These are phyloP conservation scores for Chlorella sp. DNA, from an alignment of 139 green algal genomes.

Conservation along the genomic window DNA sequence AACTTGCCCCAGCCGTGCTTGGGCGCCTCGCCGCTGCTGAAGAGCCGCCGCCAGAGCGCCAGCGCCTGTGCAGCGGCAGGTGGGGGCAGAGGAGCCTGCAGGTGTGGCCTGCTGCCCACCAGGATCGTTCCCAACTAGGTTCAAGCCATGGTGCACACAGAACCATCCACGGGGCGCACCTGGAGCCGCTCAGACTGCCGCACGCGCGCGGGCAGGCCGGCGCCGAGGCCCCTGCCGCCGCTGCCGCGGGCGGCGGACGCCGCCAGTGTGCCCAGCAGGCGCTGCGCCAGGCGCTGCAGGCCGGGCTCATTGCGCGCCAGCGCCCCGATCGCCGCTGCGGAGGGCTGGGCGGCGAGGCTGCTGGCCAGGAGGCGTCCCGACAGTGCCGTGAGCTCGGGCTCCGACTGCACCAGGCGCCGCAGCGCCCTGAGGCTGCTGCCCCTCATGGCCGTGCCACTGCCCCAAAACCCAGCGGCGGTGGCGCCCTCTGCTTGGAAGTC, in stretches of 20 bases:
- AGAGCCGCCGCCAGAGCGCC: constrained; percentile 34
- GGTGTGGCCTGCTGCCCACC: background rate
- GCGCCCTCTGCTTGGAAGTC: no score
- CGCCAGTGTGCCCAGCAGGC: background rate
- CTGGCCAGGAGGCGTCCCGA: no score
- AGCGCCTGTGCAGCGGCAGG: background rate
- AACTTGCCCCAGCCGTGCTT: constrained; percentile 58
- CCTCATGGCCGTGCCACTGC: background rate
- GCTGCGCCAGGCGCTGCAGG: constrained; percentile 21
- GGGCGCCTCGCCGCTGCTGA: constrained; percentile 44
- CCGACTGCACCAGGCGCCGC: background rate
- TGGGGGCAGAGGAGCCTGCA: background rate
- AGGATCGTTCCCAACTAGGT: no score
- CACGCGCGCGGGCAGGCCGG: background rate
- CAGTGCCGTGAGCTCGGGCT: background rate
- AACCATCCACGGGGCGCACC: background rate
- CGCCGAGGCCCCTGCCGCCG: background rate
- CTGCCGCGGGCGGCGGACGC: background rate
- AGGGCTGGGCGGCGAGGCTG: no score
- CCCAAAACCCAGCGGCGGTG: no score
- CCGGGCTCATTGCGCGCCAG: background rate
- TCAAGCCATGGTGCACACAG: no score
- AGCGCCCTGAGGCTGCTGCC: background rate
- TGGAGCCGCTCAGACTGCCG: background rate
- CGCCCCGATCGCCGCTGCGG: background rate